Evolutionary conservation across 345 rosid genomes (phyloP).

Genomic region (Gossypium bickii): DNA sequence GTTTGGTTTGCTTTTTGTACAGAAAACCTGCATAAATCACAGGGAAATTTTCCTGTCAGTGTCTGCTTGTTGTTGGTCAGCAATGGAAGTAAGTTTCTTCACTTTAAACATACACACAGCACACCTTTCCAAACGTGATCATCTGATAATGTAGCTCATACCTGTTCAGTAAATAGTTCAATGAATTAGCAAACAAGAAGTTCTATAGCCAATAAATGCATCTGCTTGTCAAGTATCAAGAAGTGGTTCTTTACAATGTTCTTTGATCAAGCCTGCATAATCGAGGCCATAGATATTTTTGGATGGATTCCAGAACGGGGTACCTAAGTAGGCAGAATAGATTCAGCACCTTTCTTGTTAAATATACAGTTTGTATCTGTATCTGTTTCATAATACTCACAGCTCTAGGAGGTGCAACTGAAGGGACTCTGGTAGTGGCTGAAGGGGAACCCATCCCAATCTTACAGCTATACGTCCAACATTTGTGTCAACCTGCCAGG

Average conservation of each 20-base stretch:
- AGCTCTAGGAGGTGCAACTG: constrained; percentile 92
- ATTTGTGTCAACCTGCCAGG: constrained; percentile 90
- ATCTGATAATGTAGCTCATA: constrained; percentile 96
- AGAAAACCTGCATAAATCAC: constrained; percentile 70
- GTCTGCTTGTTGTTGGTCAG: constrained; percentile 13
- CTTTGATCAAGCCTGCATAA: constrained; percentile 90
- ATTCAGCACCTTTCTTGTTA: constrained; percentile 15
- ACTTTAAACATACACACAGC: constrained; percentile 2
- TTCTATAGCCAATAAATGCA: constrained; percentile 13
- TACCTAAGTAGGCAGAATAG: constrained; percentile 45
- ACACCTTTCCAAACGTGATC: constrained; percentile 99
- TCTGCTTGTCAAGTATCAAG: constrained; percentile 5
- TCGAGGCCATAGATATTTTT: constrained; percentile 95
- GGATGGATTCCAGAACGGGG: constrained; percentile 88
- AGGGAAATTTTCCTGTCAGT: constrained; percentile 19
- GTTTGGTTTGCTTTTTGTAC: constrained; percentile 90
- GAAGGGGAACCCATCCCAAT: constrained; percentile 98
- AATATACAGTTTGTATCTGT: constrained; percentile 3
- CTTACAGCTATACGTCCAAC: constrained; percentile 98
- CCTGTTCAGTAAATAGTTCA: constrained; percentile 40
- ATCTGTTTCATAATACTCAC: constrained; percentile 41
- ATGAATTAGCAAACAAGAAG: constrained; percentile 21
- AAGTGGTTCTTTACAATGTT: constrained; percentile 59
- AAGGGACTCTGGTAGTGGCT: constrained; percentile 94
- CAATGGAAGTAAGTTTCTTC: constrained; percentile 5